Evolutionary conservation across 225 moss, liverwort and hornwort genomes (phyloP), one percentile per base, ranked within the genome.

Genomic region (Antitrichia curtipendula): DNA sequence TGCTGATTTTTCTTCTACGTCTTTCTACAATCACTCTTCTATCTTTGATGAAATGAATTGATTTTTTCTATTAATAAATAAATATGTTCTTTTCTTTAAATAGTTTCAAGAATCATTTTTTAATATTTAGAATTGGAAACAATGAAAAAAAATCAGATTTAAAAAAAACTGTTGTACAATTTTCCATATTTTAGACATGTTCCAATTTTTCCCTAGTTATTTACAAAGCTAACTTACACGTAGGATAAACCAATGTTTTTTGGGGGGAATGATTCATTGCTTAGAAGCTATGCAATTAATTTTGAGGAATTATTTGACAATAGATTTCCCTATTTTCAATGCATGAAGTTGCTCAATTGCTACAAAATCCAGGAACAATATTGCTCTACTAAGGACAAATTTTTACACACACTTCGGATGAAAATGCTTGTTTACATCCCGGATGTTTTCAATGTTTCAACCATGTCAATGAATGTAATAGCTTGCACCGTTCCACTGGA

Each of bases 221-320:
- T n/a, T n/a, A n/a, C n/a, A n/a, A n/a, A n/a, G n/a, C n/a, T n/a
- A n/a, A n/a, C n/a, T n/a, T n/a, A n/a, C n/a, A n/a, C n/a, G n/a
- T n/a, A n/a, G n/a, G n/a, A n/a, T n/a, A 0, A 41, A 14, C 7
- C 13, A 41, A 70, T 9, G 12, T 14, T 7, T n/a, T 41, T 41
- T 5, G 15, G 13, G 0, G 3, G 8, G 4, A 2, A 7, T 1
- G 3, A 23, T 40, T 41, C 8, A 16, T 43, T 31, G 15, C 9
- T 43, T 41, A 41, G 9, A 71, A 71, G 43, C 16, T 27, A 43
- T 10, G 14, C 28, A 43, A 9, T 43, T 14, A 9, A 23, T 13
- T 10, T 43, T 22, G 1, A 71, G 3, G 43, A 25, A 9, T 16
- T 43, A 45, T 28, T 28, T 43, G 6, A 71, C 71, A 72, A 45